These are phyloP conservation scores for Podaxis sp. DNA, from an alignment of 768 basidiomycete genomes.

Conservation along the genomic window DNA sequence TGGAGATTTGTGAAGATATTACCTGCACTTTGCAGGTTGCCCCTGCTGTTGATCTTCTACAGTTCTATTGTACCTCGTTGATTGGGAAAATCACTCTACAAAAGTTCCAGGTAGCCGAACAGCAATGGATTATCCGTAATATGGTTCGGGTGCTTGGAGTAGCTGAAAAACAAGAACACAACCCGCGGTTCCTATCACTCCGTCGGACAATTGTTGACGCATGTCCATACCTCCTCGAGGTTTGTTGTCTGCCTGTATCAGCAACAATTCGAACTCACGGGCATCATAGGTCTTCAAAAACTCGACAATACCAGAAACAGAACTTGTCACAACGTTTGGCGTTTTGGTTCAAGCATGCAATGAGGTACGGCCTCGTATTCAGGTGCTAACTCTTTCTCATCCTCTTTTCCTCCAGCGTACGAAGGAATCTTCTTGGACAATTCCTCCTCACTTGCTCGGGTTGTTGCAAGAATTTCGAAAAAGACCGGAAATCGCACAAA, in stretches of 20 bases:
- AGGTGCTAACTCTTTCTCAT: conserved; percentile 1
- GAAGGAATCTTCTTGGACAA: conserved; percentile 37
- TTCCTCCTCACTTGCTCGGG: conserved; percentile 37
- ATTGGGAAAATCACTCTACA: conserved; percentile 47
- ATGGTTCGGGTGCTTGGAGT: conserved; percentile 40
- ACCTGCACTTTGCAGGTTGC: conserved; percentile 22
- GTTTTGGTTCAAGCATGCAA: conserved; percentile 43
- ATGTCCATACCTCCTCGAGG: conserved; percentile 46
- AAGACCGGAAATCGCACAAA: conserved; percentile 22
- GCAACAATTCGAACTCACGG: background rate
- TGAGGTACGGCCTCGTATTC: conserved; percentile 28
- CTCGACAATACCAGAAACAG: background rate
- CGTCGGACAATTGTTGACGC: conserved; percentile 51
- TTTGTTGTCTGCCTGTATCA: conserved; percentile 22
- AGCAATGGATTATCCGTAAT: conserved; percentile 42
- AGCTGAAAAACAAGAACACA: conserved; percentile 23
- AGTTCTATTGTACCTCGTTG: conserved; percentile 46
- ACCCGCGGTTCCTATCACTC: conserved; percentile 30
- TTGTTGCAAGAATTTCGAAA: conserved; percentile 29
- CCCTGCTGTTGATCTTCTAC: conserved; percentile 45
- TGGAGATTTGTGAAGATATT: conserved; percentile 11
- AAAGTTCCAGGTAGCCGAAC: conserved; percentile 41
- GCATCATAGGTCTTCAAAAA: conserved; percentile 3
- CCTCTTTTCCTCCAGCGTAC: conserved; percentile 35
- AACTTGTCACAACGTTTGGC: conserved; percentile 32